A percentile compares a stretch with the other conserved stretches of the same genome.
Evolutionary conservation across 495 filamentous ascomycete species (phyloP).

Genomic region (Talaromyces adpressus): DNA sequence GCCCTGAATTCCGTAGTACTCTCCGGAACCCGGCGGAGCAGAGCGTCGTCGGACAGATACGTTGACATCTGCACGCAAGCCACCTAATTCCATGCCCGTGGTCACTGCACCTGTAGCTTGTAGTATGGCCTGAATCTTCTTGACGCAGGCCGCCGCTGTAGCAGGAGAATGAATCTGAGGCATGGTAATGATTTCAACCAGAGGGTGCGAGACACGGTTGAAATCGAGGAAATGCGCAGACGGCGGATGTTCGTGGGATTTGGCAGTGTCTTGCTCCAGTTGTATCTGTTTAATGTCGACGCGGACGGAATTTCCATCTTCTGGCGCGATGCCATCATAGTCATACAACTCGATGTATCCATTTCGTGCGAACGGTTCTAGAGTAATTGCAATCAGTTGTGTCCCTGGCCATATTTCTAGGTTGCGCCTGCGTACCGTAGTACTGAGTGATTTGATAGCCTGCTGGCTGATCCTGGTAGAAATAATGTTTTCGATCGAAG

Average conservation of each 20-base stretch:
- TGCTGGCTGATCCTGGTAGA: slow-evolving; percentile 93
- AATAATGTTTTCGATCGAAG: slow-evolving; percentile 98
- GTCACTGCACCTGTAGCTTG: slow-evolving; percentile 73
- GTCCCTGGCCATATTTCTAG: neutral
- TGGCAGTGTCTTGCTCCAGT: slow-evolving; percentile 96
- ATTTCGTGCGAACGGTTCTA: slow-evolving; percentile 73
- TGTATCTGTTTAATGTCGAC: slow-evolving; percentile 90
- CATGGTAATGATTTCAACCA: slow-evolving; percentile 92
- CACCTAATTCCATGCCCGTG: slow-evolving; percentile 87
- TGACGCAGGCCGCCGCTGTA: slow-evolving; percentile 78
- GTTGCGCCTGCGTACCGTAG: slow-evolving; percentile 44
- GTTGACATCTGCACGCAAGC: slow-evolving; percentile 90
- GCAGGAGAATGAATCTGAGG: slow-evolving; percentile 78
- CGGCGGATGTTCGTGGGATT: slow-evolving; percentile 72
- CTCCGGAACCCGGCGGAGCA: slow-evolving; percentile 31
- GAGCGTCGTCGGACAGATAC: slow-evolving; percentile 67
- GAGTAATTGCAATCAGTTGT: neutral
- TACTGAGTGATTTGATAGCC: slow-evolving; percentile 99
- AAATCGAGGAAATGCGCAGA: slow-evolving; percentile 80
- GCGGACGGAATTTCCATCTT: slow-evolving; percentile 56
- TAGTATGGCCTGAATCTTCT: slow-evolving; percentile 83
- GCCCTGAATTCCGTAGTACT: slow-evolving; percentile 47
- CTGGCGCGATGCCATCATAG: slow-evolving; percentile 72
- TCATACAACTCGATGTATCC: slow-evolving; percentile 63
- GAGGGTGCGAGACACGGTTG: slow-evolving; percentile 83